These are phyloP conservation scores for Ustilago loliicola DNA, from an alignment of 1,284 basidiomycete genomes.

Conservation along the genomic window DNA sequence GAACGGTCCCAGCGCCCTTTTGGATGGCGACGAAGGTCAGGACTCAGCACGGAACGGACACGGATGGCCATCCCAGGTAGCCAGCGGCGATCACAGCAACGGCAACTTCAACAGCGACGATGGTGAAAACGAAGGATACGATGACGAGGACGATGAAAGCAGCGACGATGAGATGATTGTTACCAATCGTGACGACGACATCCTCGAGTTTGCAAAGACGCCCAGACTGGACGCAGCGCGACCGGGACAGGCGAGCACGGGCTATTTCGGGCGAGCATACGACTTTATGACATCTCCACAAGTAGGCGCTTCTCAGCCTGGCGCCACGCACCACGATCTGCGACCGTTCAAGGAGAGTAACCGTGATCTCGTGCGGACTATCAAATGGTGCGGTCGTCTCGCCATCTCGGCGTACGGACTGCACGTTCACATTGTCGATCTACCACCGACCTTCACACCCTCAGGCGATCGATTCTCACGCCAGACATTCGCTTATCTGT, in stretches of 20 bases:
- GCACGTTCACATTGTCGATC: slow-evolving; percentile 59
- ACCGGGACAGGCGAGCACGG: slow-evolving; percentile 34
- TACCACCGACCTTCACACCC: slow-evolving; percentile 68
- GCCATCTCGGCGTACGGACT: slow-evolving; percentile 65
- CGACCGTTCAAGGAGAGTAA: slow-evolving; percentile 41
- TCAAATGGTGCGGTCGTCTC: slow-evolving; percentile 69
- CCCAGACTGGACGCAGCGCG: slow-evolving; percentile 44
- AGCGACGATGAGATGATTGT: slow-evolving; percentile 65
- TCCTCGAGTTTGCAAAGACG: slow-evolving; percentile 66
- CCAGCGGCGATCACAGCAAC: neutral
- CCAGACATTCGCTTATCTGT: slow-evolving; percentile 68
- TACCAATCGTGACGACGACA: slow-evolving; percentile 63
- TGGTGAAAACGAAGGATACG: slow-evolving; percentile 16
- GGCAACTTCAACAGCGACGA: neutral
- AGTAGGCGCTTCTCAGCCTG: slow-evolving; percentile 30
- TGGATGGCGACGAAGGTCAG: neutral
- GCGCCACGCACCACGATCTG: slow-evolving; percentile 12
- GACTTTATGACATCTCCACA: slow-evolving; percentile 52
- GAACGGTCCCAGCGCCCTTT: neutral
- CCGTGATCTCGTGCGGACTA: slow-evolving; percentile 56
- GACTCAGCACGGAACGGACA: neutral
- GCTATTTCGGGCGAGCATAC: slow-evolving; percentile 54
- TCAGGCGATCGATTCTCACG: slow-evolving; percentile 65
- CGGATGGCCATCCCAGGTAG: neutral
- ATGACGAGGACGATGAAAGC: slow-evolving; percentile 44